Conservation (phyloP, 2,329 filamentous ascomycete species). For the Colletotrichum chlorophyti region DNA sequence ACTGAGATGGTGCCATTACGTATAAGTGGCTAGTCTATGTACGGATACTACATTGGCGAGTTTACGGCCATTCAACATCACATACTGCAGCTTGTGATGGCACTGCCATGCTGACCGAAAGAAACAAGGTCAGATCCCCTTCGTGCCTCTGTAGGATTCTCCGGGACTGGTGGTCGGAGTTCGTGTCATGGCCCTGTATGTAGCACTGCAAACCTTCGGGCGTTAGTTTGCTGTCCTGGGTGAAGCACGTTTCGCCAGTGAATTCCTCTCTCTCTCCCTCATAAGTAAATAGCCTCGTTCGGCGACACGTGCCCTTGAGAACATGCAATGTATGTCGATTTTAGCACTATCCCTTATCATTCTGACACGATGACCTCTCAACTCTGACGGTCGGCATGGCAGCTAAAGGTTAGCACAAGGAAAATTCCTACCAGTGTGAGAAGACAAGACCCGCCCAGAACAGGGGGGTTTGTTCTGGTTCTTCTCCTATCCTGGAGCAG, state of each 20-base stretch:
- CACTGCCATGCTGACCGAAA: neutral
- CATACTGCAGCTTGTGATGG: neutral
- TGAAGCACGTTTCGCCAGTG: slow-evolving; percentile 4
- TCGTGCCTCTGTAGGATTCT: neutral
- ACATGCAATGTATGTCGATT: neutral
- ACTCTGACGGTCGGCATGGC: no score
- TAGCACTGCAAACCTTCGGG: neutral
- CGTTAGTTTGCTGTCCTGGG: neutral
- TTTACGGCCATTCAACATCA: neutral
- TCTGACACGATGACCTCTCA: no score
- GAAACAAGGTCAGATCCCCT: neutral
- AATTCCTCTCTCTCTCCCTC: neutral
- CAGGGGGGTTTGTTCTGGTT: no score
- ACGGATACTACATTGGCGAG: no score
- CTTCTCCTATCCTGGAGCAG: neutral
- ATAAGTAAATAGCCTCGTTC: neutral
- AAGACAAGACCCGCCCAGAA: no score
- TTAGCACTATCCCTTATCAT: neutral
- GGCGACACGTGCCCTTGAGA: no score
- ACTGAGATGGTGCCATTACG: no score
- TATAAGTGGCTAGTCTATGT: no score
- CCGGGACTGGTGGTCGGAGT: slow-evolving; percentile 15
- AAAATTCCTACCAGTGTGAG: no score
- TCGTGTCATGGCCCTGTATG: slow-evolving; percentile 5
- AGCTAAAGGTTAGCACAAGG: no score